Percentiles rank a stretch among this genome's conserved stretches.
phyloP scores from a whole-genome alignment of 208 protist species.

The Eutreptiella sp. region DNA sequence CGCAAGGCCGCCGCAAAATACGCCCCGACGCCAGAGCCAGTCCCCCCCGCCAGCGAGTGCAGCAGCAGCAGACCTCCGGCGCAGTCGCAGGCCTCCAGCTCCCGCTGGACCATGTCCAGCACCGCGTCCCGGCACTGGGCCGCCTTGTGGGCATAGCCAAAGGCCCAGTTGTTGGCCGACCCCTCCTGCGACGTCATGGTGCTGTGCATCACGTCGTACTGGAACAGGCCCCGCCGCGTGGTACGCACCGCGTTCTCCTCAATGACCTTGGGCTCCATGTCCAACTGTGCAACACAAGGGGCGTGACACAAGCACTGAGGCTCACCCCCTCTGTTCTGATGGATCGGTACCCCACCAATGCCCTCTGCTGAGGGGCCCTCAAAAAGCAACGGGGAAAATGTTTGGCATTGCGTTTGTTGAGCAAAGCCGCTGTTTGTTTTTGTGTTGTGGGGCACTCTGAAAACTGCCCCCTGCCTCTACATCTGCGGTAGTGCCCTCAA shows the following conservation, averaged over 20 bases:
- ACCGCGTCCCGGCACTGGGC: conserved; percentile 4
- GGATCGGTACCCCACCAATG: too few species aligned
- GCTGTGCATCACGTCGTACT: conserved; percentile 11
- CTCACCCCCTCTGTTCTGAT: too few species aligned
- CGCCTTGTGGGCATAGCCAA: conserved; percentile 38
- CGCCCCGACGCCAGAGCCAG: conserved; percentile 45
- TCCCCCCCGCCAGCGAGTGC: conserved; percentile 41
- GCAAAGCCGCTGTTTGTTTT: too few species aligned
- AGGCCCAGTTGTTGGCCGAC: conserved; percentile 51
- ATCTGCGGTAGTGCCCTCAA: too few species aligned
- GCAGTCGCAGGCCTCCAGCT: conserved; percentile 35
- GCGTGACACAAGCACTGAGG: too few species aligned
- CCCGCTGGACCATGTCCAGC: conserved; percentile 22
- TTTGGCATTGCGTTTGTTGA: too few species aligned
- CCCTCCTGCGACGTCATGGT: conserved; percentile 28
- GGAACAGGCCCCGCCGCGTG: background rate
- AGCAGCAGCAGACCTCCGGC: conserved; percentile 34
- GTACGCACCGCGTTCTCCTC: conserved; percentile 4
- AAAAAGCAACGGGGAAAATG: too few species aligned
- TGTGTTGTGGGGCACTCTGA: too few species aligned
- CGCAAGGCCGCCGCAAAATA: conserved; percentile 24
- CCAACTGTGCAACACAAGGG: conserved; percentile 32
- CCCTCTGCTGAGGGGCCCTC: too few species aligned
- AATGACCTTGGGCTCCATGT: conserved; percentile 52
- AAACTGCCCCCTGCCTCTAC: too few species aligned